phyloP scores from a whole-genome alignment of 2,329 filamentous ascomycete genomes.

The Orbilia ellipsospora region DNA sequence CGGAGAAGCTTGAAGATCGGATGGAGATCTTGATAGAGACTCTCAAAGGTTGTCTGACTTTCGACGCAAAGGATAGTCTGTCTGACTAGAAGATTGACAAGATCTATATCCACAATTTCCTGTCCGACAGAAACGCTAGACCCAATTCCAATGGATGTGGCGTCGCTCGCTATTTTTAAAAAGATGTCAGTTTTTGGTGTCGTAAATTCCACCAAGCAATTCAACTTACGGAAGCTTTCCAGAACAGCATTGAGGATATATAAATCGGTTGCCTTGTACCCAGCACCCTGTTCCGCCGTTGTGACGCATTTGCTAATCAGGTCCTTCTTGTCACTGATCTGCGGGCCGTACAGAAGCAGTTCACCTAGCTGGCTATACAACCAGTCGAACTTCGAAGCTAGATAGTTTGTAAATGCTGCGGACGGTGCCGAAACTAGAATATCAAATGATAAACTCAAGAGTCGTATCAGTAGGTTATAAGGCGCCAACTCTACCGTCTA shows the following conservation, averaged over 20 bases:
- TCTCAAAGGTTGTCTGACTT: conserved; percentile 48
- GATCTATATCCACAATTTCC: conserved; percentile 49
- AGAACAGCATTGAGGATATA: conserved; percentile 52
- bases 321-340: conserved; percentile 47
- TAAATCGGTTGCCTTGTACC: conserved; percentile 45
- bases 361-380: conserved; percentile 42
- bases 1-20: conserved; percentile 52
- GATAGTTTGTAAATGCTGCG: conserved; percentile 43
- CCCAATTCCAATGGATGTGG: conserved; percentile 1
- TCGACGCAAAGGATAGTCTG: conserved; percentile 45
- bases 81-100: conserved; percentile 42
- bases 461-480: conserved; percentile 43
- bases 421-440: conserved; percentile 37
- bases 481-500: conserved; percentile 44
- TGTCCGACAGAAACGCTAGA: conserved; percentile 26
- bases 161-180: conserved; percentile 20
- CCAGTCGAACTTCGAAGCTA: conserved; percentile 50
- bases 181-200: neutral
- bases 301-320: conserved; percentile 40
- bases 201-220: neutral
- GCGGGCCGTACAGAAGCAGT: conserved; percentile 41
- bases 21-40: conserved; percentile 49
- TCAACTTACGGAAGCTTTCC: conserved; percentile 47
- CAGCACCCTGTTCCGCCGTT: conserved; percentile 25
- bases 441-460: conserved; percentile 34